phyloP scores from a whole-genome alignment of 2,329 filamentous ascomycete genomes.

The Eutypa lata region DNA sequence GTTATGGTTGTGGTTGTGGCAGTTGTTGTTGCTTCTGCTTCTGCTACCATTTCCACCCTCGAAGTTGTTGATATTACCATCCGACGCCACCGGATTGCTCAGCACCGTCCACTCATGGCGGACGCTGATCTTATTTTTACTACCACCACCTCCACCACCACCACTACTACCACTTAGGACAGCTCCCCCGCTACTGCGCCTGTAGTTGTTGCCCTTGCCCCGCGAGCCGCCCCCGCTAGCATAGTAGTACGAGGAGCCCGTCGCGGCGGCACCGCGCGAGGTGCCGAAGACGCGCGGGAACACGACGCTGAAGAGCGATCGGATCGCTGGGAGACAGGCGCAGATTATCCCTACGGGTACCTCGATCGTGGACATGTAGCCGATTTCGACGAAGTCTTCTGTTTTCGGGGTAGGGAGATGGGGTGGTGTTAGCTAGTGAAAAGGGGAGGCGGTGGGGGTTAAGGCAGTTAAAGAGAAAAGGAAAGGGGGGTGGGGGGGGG shows the following conservation, averaged over 20 bases:
- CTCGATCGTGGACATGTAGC: slow-evolving; percentile 19
- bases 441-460: not conserved
- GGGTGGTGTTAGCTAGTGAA: not conserved
- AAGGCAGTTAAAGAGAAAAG: not conserved
- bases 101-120: slow-evolving; percentile 14
- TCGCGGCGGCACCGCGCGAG: not conserved
- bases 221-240: no score
- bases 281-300: slow-evolving; percentile 11
- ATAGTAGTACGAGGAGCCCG: no score
- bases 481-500: not conserved
- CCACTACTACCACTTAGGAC: no score
- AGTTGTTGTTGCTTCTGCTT: no score
- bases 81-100: not conserved
- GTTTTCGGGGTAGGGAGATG: not conserved
- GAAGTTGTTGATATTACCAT: no score
- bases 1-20: not conserved
- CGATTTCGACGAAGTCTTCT: slow-evolving; percentile 9
- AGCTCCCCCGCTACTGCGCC: no score
- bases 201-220: not conserved
- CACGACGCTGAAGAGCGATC: slow-evolving; percentile 10
- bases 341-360: slow-evolving; percentile 18
- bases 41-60: no score
- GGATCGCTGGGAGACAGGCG: slow-evolving; percentile 19
- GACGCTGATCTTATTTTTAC: slow-evolving; percentile 8
- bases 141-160: not conserved